A percentile compares a stretch with the other conserved stretches of the same genome.
Evolutionary conservation across 345 rosid species (phyloP).

Genomic region (Hibiscus tridactylites): DNA sequence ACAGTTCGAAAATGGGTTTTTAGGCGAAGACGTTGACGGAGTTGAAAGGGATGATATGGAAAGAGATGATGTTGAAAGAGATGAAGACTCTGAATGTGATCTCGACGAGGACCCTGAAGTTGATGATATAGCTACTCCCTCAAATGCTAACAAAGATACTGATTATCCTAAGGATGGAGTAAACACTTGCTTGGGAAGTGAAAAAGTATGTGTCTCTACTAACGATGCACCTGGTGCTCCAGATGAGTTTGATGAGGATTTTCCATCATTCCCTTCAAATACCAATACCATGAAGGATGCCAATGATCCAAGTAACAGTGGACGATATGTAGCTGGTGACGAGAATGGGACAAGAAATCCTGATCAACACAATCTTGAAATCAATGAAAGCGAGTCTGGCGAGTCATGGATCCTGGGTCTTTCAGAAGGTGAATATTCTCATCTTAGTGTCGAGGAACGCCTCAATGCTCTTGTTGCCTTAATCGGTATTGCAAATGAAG

Average conservation of each 20-base stretch:
- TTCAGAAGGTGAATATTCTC: conserved; percentile 88
- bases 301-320: conserved; percentile 24
- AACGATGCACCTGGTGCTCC: conserved; percentile 26
- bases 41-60: conserved; percentile 9
- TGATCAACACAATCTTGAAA: conserved; percentile 47
- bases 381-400: conserved; percentile 70
- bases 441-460: conserved; percentile 94
- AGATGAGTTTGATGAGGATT: conserved; percentile 33
- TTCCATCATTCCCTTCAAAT: conserved; percentile 31
- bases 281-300: conserved; percentile 30
- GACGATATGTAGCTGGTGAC: conserved; percentile 27
- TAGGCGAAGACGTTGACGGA: conserved; percentile 76
- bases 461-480: conserved; percentile 78
- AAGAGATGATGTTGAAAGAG: conserved; percentile 40
- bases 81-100: conserved; percentile 83
- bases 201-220: conserved; percentile 25
- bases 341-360: conserved; percentile 24
- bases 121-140: conserved; percentile 63
- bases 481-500: conserved; percentile 88
- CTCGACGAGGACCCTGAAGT: conserved; percentile 94
- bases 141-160: conserved; percentile 34
- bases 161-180: conserved; percentile 32
- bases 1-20: conserved; percentile 84
- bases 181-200: conserved; percentile 39
- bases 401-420: conserved; percentile 94